Evolutionary conservation across 345 rosid genomes (phyloP), one percentile per base, ranked within the genome.

Genomic region (Excoecaria agallocha): DNA sequence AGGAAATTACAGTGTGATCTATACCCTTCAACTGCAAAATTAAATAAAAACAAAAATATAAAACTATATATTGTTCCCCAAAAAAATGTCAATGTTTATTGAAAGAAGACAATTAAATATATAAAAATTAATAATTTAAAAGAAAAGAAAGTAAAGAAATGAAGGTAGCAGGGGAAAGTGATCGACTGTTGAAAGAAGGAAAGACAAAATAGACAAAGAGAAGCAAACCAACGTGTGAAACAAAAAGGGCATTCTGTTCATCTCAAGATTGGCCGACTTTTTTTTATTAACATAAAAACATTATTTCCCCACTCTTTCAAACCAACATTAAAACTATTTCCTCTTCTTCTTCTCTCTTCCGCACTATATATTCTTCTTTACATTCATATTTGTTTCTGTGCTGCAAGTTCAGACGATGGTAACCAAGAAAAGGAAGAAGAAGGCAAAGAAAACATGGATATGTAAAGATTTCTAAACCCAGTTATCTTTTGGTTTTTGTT

Each of bases 161-260:
- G 48, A n/a, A n/a, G n/a, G n/a, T n/a, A n/a, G n/a, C n/a, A n/a
- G n/a, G n/a, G n/a, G n/a, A n/a, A 43, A 43, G 9, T 43, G 72
- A 64, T 72, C 55, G 79, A 79, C 77, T 63, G 30, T 38, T 56
- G 16, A 8, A 9, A 5, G 54, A 51, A 22, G 66, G 45, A n/a
- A 41, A 72, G 37, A 58, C 37, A 24, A 22, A 58, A 5, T 19
- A 65, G 81, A 78, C 80, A 80, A n/a, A n/a, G 60, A 61, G 78
- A 74, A 59, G 49, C 66, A 39, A 63, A 62, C 76, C 82, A 75
- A 66, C 76, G 85, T 77, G 84, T 79, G 82, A 79, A 75, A 81
- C 86, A 72, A 77, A 79, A 80, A 61, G 73, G 71, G 70, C 43
- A 54, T 64, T 64, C 52, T 45, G 66, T 11, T 68, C 15, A 10